Conservation (phyloP, 768 basidiomycete genomes). For the Boletus reticulatus region DNA sequence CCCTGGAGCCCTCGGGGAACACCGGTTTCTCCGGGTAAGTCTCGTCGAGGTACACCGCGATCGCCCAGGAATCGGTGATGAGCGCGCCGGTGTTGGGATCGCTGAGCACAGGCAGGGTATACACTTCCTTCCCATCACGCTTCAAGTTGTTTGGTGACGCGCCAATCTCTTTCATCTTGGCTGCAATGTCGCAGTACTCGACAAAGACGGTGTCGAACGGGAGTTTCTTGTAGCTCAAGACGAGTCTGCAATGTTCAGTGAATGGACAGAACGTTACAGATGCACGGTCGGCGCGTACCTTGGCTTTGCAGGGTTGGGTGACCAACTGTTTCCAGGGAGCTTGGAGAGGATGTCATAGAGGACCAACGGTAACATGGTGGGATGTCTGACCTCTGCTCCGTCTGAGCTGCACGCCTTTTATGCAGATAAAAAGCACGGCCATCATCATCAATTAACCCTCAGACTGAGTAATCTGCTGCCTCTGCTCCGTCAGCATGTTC, state of each 20-base stretch:
- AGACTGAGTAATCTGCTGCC: background rate
- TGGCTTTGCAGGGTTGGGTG: slow-evolving; percentile 38
- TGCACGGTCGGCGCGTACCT: slow-evolving; percentile 21
- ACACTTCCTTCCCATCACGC: slow-evolving; percentile 18
- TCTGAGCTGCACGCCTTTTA: background rate
- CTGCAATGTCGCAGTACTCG: slow-evolving; percentile 33
- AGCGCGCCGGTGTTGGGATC: slow-evolving; percentile 30
- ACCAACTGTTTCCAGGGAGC: slow-evolving; percentile 29
- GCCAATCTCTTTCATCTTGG: slow-evolving; percentile 26
- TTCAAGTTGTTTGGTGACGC: slow-evolving; percentile 20
- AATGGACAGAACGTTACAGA: background rate
- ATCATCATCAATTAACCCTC: too few relatives aligned
- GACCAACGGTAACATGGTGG: slow-evolving; percentile 26
- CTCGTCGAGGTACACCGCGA: slow-evolving; percentile 36
- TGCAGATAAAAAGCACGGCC: too few relatives aligned
- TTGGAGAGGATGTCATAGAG: slow-evolving; percentile 38
- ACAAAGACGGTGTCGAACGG: slow-evolving; percentile 34
- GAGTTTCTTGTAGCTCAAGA: slow-evolving; percentile 32
- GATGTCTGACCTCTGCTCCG: background rate
- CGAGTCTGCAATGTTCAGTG: slow-evolving; percentile 21
- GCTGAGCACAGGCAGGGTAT: slow-evolving; percentile 35
- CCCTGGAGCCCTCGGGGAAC: slow-evolving; percentile 22
- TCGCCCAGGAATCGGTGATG: slow-evolving; percentile 31
- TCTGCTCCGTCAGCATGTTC: slow-evolving; percentile 2
- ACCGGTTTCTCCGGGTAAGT: slow-evolving; percentile 33